A percentile compares a stretch with the other conserved stretches of the same genome.
These are phyloP conservation scores for Ettlia oleoabundans DNA, from an alignment of 139 green algal species.

Conservation along the genomic window DNA sequence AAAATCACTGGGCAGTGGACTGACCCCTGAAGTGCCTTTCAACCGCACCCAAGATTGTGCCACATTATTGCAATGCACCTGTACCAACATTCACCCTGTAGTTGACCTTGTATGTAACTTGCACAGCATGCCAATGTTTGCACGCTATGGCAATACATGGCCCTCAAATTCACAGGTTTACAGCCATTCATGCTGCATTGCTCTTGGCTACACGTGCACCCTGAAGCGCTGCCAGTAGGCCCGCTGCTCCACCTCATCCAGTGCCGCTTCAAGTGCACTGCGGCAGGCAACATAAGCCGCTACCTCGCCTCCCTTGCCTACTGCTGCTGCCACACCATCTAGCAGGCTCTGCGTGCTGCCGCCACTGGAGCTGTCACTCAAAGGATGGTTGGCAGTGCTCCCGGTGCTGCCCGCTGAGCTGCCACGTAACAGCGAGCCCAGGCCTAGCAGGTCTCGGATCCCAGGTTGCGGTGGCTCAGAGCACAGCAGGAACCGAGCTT, in stretches of 20 bases:
- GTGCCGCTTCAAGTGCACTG: not conserved
- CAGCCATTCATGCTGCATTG: not conserved
- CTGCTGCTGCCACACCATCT: not conserved
- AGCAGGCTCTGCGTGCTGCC: not conserved
- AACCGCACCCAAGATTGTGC: too few relatives aligned
- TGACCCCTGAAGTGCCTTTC: too few relatives aligned
- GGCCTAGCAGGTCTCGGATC: conserved; percentile 31
- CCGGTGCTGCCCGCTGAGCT: not conserved
- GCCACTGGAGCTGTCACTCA: not conserved
- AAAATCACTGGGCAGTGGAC: conserved; percentile 31
- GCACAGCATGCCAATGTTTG: too few relatives aligned
- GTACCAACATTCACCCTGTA: too few relatives aligned
- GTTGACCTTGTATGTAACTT: too few relatives aligned
- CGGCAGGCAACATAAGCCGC: conserved; percentile 15
- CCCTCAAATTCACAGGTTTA: not conserved
- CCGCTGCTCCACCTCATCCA: conserved; percentile 45
- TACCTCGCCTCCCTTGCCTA: not conserved
- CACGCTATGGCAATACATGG: not conserved
- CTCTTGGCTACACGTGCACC: not conserved
- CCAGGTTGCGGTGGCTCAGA: conserved; percentile 27
- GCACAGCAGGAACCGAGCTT: conserved; percentile 45
- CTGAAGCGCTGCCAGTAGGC: conserved; percentile 37
- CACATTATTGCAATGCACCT: too few relatives aligned
- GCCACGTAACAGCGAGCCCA: not conserved
- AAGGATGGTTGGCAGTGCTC: too few relatives aligned